Evolutionary conservation across 768 basidiomycete genomes (phyloP), one percentile per base, ranked within the genome.

Genomic region (Russula sp.): DNA sequence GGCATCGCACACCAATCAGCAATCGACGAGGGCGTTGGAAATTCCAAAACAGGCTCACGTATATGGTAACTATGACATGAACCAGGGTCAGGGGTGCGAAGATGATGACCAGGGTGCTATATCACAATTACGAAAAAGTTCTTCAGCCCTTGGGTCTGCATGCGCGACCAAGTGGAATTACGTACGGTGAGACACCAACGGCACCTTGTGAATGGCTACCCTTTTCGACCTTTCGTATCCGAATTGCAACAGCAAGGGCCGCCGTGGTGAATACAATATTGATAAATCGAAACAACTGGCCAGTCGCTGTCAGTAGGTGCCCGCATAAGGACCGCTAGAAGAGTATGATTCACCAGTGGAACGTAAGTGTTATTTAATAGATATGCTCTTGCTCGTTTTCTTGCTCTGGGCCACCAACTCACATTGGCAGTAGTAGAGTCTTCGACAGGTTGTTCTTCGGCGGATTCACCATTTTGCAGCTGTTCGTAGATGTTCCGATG

Each of bases 21-120:
- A 65, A 40, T 10, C 62, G 40, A 30, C 57, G n/a, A 56, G 34
- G 66, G 51, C 32, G 16, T 18, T 50, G 61, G 16, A 61, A 10
- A 60, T 38, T 46, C 40, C 63, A 34, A 26, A 32, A 36, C n/a
- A 28, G 10, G 76, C 89, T 66, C 73, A 93, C 90, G 75, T 95
- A 94, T 69, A 94, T 85, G 50, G 92, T 89, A 56, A 81, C 76
- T 80, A 94, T 86, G 69, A 95, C 92, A 79, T 94, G 92, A 10
- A 89, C 79, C 28, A 94, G 79, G 13, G 93, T 92, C 63, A 91
- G 72, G 2, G 92, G 87, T 8, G 90, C 87, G 74, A 94, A 92
- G 63, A 94, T 88, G 71, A 95, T 89, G 65, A 92, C 86, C 26
- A 94, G 81, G 13, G 86, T 88, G 28, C 91, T 91, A 65, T 10